phyloP scores from a whole-genome alignment of 768 basidiomycete species.

The Suillus cothurnatus region DNA sequence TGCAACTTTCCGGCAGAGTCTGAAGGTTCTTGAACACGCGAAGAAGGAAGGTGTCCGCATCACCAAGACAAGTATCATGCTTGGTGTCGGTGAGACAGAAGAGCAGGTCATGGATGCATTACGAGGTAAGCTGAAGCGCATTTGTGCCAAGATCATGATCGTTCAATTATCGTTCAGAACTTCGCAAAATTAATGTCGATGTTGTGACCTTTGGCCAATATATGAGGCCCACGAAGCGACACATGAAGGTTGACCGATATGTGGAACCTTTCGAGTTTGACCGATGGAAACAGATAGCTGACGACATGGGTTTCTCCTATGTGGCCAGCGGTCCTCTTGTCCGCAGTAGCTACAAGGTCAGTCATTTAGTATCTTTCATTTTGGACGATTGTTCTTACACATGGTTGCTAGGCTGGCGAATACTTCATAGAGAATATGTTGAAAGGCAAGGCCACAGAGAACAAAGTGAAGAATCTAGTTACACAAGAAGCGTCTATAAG shows the following conservation, averaged over 20 bases:
- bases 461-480: conserved; percentile 37
- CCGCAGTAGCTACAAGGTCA: conserved; percentile 94
- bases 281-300: conserved; percentile 86
- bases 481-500: conserved; percentile 19
- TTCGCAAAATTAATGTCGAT: conserved; percentile 87
- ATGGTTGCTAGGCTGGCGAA: conserved; percentile 77
- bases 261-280: conserved; percentile 94
- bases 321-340: conserved; percentile 97
- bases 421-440: conserved; percentile 93
- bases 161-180: conserved; percentile 50
- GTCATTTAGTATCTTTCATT: conserved; percentile 18
- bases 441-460: conserved; percentile 55
- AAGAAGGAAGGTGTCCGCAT: conserved; percentile 83
- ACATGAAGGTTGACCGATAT: conserved; percentile 99
- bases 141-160: background rate
- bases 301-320: conserved; percentile 94
- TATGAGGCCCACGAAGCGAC: conserved; percentile 98
- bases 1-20: conserved; percentile 86
- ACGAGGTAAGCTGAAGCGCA: conserved; percentile 54
- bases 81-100: conserved; percentile 90
- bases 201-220: conserved; percentile 99
- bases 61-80: conserved; percentile 99
- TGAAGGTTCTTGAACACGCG: conserved; percentile 79
- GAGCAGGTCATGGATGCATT: conserved; percentile 83
- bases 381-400: conserved; percentile 6